Conservation (phyloP, 371 early-diverging fungal genomes). For the Mucor ambiguus region DNA sequence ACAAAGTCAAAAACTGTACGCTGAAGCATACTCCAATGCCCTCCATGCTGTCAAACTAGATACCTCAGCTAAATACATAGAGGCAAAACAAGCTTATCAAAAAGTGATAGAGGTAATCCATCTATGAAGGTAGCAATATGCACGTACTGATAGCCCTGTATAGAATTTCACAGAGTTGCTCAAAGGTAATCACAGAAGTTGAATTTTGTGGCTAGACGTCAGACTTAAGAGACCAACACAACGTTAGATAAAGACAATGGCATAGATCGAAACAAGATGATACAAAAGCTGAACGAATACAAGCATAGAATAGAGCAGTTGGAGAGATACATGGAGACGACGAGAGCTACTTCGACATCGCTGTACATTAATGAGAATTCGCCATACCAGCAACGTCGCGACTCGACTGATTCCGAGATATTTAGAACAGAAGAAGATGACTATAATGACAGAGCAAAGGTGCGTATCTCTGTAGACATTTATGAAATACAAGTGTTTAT, state of each 20-base stretch:
- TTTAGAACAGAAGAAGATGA: conserved; percentile 29
- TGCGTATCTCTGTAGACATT: not conserved
- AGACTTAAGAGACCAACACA: not conserved
- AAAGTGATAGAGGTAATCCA: conserved; percentile 51
- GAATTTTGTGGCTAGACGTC: not conserved
- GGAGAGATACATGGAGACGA: conserved; percentile 26
- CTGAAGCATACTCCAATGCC: conserved; percentile 51
- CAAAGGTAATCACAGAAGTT: conserved; percentile 6
- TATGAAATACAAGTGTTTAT: not conserved
- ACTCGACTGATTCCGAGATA: conserved; percentile 29
- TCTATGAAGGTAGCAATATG: too few species aligned
- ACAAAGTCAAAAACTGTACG: conserved; percentile 33
- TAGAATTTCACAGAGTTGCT: conserved; percentile 26
- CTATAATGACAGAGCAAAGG: conserved; percentile 41
- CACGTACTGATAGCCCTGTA: not conserved
- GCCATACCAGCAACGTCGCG: conserved; percentile 28
- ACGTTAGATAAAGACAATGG: conserved; percentile 13
- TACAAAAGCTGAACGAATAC: conserved; percentile 45
- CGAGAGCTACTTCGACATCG: conserved; percentile 17
- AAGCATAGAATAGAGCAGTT: conserved; percentile 43
- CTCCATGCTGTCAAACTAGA: conserved; percentile 57
- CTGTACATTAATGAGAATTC: conserved; percentile 27
- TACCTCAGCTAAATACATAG: conserved; percentile 41
- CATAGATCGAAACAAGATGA: conserved; percentile 28
- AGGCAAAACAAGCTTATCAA: conserved; percentile 51